Evolutionary conservation across 2,329 filamentous ascomycete genomes (phyloP).

Genomic region (Atkinsonella texensis): DNA sequence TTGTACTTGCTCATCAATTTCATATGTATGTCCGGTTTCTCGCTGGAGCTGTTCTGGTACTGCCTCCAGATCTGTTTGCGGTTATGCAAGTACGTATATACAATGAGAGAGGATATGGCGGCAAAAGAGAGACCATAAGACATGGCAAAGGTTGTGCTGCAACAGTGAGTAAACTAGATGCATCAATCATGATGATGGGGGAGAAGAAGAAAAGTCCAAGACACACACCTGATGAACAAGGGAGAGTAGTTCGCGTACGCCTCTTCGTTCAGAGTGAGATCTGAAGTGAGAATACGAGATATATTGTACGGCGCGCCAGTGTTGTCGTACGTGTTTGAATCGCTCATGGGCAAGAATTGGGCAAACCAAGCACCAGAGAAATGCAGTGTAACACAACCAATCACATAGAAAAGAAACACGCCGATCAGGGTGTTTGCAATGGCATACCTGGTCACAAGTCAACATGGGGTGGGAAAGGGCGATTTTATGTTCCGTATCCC

Average conservation of each 20-base stretch:
- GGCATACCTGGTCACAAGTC: conserved; percentile 39
- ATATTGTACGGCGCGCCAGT: conserved; percentile 54
- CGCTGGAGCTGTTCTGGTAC: conserved; percentile 44
- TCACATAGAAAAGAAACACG: conserved; percentile 51
- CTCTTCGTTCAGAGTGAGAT: conserved; percentile 49
- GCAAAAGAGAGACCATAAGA: conserved; percentile 63
- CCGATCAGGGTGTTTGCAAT: conserved; percentile 63
- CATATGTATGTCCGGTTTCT: conserved; percentile 53
- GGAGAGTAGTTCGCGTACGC: conserved; percentile 58
- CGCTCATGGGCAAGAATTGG: conserved; percentile 55
- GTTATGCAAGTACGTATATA: conserved; percentile 56
- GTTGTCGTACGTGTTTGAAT: conserved; percentile 61
- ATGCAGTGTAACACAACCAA: conserved; percentile 48
- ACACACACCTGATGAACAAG: conserved; percentile 43
- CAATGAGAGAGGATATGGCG: conserved; percentile 55
- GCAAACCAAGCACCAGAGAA: conserved; percentile 55
- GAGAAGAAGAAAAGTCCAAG: background rate
- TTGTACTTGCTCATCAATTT: conserved; percentile 51
- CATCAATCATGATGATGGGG: no score
- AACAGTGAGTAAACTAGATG: background rate
- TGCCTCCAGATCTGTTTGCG: conserved; percentile 54
- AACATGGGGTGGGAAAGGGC: background rate
- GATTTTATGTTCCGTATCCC: conserved; percentile 10
- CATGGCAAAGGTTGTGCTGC: conserved; percentile 57
- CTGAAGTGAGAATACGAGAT: conserved; percentile 44